A percentile compares a stretch with the other conserved stretches of the same genome.
Evolutionary conservation across 208 protist species (phyloP).

Genomic region (Leptomonas seymouri): DNA sequence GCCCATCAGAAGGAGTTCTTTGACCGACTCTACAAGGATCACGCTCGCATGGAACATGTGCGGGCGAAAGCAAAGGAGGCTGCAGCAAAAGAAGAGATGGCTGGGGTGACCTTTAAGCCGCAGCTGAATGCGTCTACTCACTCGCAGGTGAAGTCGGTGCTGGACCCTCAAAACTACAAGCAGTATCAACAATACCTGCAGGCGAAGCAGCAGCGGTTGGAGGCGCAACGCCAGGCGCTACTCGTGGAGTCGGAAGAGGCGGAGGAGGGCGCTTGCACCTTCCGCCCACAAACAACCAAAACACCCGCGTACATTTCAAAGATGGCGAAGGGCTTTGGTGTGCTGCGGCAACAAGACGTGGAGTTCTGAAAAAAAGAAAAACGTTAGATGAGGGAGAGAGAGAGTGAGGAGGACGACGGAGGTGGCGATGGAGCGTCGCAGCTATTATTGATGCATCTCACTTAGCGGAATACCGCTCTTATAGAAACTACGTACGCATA

Average conservation of each 20-base stretch:
- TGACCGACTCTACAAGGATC: slow-evolving; percentile 40
- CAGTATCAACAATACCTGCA: slow-evolving; percentile 46
- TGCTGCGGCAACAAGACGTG: slow-evolving; percentile 56
- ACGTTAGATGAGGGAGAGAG: background rate
- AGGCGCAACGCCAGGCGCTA: slow-evolving; percentile 31
- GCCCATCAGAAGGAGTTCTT: slow-evolving; percentile 24
- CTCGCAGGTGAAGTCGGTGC: slow-evolving; percentile 46
- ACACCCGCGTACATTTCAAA: slow-evolving; percentile 69
- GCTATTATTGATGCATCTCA: background rate
- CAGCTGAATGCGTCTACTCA: slow-evolving; percentile 50
- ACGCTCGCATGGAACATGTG: slow-evolving; percentile 24
- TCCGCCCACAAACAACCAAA: slow-evolving; percentile 65
- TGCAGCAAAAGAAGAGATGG: slow-evolving; percentile 44
- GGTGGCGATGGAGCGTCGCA: background rate
- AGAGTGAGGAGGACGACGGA: background rate
- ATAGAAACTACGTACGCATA: no score
- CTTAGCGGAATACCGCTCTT: no score
- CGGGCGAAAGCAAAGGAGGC: slow-evolving; percentile 35
- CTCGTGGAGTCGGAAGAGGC: slow-evolving; percentile 37
- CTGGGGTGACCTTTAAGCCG: slow-evolving; percentile 46
- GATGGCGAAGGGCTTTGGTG: slow-evolving; percentile 76
- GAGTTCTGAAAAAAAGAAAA: slow-evolving; percentile 32
- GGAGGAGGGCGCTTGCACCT: slow-evolving; percentile 60
- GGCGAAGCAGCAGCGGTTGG: slow-evolving; percentile 33
- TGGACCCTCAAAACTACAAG: slow-evolving; percentile 54